These are phyloP conservation scores for Saccharomyces pastorianus DNA, from an alignment of 1,139 yeast species.

Conservation along the genomic window DNA sequence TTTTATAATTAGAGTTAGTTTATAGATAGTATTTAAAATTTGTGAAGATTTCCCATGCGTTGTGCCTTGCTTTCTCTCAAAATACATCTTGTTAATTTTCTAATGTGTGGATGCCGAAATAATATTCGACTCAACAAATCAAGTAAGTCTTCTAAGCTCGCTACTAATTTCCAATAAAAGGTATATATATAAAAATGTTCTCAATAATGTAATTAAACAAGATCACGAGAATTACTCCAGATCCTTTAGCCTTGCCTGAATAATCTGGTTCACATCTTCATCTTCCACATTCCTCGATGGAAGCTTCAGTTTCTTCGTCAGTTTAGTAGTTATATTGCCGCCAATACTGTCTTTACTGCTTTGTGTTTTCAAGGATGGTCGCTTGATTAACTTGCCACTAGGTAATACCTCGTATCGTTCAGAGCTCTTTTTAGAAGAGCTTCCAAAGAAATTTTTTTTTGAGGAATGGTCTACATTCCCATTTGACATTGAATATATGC, in stretches of 20 bases:
- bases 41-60: background rate
- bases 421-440: constrained; percentile 12
- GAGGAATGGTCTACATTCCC: constrained; percentile 1
- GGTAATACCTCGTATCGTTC: constrained; percentile 51
- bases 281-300: constrained; percentile 30
- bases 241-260: constrained; percentile 45
- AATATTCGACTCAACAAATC: constrained; percentile 10
- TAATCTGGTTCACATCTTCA: constrained; percentile 53
- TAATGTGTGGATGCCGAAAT: background rate
- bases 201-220: background rate
- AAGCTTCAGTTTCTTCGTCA: constrained; percentile 34
- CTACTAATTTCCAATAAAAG: background rate
- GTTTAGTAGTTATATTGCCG: constrained; percentile 8
- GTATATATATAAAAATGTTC: background rate
- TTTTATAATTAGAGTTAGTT: background rate
- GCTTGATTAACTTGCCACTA: constrained; percentile 54
- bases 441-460: background rate
- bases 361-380: constrained; percentile 26
- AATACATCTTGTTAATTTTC: background rate
- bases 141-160: constrained; percentile 6
- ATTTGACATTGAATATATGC: constrained; percentile 1
- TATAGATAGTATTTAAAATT: background rate
- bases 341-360: constrained; percentile 12
- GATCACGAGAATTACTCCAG: constrained; percentile 24
- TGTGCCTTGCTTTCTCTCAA: background rate